phyloP scores from a whole-genome alignment of 805 yeast genomes.

The Huiozyma naganishii region DNA sequence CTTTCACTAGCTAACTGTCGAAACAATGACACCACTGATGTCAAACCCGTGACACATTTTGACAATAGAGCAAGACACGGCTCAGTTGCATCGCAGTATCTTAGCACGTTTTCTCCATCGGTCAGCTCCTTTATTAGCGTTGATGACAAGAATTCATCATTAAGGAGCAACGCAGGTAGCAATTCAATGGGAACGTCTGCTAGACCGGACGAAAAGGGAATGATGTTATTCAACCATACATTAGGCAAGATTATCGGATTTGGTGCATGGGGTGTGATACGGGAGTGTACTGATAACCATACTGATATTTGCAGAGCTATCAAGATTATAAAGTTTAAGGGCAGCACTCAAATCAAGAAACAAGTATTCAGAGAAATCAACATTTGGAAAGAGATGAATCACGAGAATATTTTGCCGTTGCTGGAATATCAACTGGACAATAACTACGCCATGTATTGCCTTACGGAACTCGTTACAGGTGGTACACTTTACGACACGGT shows the following conservation, averaged over 20 bases:
- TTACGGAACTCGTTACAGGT: constrained; percentile 56
- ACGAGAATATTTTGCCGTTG: constrained; percentile 55
- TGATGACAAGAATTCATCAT: constrained; percentile 1
- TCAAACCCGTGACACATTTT: too few relatives aligned
- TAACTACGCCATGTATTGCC: constrained; percentile 51
- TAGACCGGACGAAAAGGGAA: constrained; percentile 52
- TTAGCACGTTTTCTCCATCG: constrained; percentile 27
- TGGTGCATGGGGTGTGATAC: constrained; percentile 84
- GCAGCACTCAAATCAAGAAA: constrained; percentile 39
- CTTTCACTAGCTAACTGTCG: constrained; percentile 8
- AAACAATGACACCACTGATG: not conserved
- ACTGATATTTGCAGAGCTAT: constrained; percentile 41
- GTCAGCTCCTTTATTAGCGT: constrained; percentile 10
- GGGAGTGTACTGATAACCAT: constrained; percentile 45
- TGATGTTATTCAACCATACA: constrained; percentile 47
- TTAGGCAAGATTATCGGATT: constrained; percentile 71
- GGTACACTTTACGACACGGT: constrained; percentile 79
- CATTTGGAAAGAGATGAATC: constrained; percentile 64
- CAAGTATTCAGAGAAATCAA: constrained; percentile 61
- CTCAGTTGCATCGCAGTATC: constrained; percentile 26
- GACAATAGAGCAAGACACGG: constrained; percentile 16
- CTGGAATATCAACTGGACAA: constrained; percentile 50
- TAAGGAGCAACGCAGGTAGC: not conserved
- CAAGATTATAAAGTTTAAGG: constrained; percentile 45
- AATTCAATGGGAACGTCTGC: not conserved